Percentiles rank a stretch among this genome's conserved stretches.
phyloP scores from a whole-genome alignment of 2,329 filamentous ascomycete species.

The Magnaporthales sp. region DNA sequence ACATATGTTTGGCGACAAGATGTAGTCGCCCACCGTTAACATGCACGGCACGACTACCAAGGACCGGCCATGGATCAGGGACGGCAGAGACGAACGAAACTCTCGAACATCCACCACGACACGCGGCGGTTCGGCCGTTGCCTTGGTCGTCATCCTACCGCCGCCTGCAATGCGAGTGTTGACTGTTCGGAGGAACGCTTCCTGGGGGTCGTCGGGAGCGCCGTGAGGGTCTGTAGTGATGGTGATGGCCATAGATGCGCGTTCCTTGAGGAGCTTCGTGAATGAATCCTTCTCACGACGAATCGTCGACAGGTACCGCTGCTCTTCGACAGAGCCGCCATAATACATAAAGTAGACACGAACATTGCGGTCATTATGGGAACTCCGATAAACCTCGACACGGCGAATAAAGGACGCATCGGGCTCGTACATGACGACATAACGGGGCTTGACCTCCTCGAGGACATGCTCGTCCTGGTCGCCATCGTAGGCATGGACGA shows the following conservation, averaged over 20 bases:
- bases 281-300: conserved; percentile 96
- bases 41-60: conserved; percentile 90
- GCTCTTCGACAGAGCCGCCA: conserved; percentile 87
- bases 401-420: conserved; percentile 89
- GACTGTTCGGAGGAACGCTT: conserved; percentile 85
- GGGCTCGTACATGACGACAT: conserved; percentile 98
- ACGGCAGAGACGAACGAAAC: conserved; percentile 87
- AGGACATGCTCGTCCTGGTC: conserved; percentile 96
- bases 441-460: conserved; percentile 85
- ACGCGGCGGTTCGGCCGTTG: conserved; percentile 78
- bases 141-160: conserved; percentile 74
- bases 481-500: conserved; percentile 89
- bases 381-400: conserved; percentile 92
- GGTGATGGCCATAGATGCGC: conserved; percentile 84
- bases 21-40: conserved; percentile 93
- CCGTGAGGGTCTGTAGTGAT: conserved; percentile 64
- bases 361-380: conserved; percentile 80
- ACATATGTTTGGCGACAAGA: conserved; percentile 83
- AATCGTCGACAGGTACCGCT: conserved; percentile 81
- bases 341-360: conserved; percentile 98
- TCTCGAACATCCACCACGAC: conserved; percentile 95
- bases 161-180: conserved; percentile 96
- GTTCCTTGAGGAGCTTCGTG: conserved; percentile 88
- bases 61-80: conserved; percentile 78
- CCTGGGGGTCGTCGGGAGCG: conserved; percentile 67